Evolutionary conservation across 805 yeast species (phyloP).

Genomic region (Barnettozyma vustinii): DNA sequence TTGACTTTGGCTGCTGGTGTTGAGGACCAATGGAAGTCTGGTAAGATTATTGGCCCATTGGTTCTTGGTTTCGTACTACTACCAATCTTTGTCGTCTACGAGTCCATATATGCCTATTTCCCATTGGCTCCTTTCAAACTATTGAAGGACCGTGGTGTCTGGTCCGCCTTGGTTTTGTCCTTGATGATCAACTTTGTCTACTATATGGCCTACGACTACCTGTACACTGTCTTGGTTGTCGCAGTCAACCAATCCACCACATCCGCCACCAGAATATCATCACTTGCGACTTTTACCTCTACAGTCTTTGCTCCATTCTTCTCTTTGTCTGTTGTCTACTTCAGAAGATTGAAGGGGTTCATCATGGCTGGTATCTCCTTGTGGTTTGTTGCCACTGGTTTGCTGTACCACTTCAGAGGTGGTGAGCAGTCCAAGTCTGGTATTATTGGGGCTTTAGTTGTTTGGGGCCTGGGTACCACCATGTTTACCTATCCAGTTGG

Average conservation of each 20-base stretch:
- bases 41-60: constrained; percentile 60
- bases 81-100: constrained; percentile 60
- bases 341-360: constrained; percentile 50
- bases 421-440: constrained; percentile 47
- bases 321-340: constrained; percentile 44
- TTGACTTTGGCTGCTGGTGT: constrained; percentile 72
- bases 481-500: constrained; percentile 65
- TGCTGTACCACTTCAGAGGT: constrained; percentile 52
- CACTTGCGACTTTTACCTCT: constrained; percentile 56
- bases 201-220: constrained; percentile 65
- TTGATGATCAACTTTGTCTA: constrained; percentile 55
- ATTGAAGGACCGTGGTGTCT: constrained; percentile 64
- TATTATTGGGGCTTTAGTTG: constrained; percentile 57
- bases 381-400: constrained; percentile 57
- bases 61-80: constrained; percentile 59
- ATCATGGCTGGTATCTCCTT: constrained; percentile 52
- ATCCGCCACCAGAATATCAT: constrained; percentile 61
- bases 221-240: constrained; percentile 62
- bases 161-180: constrained; percentile 62
- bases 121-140: constrained; percentile 62
- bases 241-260: constrained; percentile 51
- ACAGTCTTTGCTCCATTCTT: constrained; percentile 53
- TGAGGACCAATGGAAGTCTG: constrained; percentile 49
- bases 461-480: constrained; percentile 68
- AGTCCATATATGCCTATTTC: constrained; percentile 44